Conservation (phyloP, 2,329 filamentous ascomycete genomes). For the Monosporascus sp. region DNA sequence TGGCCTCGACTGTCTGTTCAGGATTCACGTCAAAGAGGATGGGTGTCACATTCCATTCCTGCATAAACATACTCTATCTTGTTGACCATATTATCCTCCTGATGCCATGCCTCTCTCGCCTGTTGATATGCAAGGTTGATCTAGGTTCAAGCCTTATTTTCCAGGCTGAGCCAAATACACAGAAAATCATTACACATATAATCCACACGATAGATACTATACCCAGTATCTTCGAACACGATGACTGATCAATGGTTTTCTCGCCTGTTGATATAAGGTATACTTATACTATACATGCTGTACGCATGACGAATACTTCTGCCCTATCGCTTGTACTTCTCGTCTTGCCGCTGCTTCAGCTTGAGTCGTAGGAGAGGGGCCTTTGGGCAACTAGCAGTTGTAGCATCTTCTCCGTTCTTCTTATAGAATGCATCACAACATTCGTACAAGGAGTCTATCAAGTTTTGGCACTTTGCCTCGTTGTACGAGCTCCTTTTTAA, state of each 20-base stretch:
- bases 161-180: too few relatives aligned
- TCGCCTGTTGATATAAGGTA: too few relatives aligned
- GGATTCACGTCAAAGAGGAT: conserved; percentile 32
- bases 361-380: conserved; percentile 74
- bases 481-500: conserved; percentile 79
- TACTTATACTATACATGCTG: conserved; percentile 1
- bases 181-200: too few relatives aligned
- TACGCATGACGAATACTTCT: neutral
- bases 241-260: too few relatives aligned
- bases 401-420: conserved; percentile 68
- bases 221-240: too few relatives aligned
- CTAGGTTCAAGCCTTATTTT: too few relatives aligned
- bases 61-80: neutral
- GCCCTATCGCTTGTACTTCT: conserved; percentile 13
- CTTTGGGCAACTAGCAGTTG: conserved; percentile 80
- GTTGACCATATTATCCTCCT: neutral
- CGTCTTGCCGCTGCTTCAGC: conserved; percentile 65
- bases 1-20: conserved; percentile 50
- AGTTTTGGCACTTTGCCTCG: conserved; percentile 71
- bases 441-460: conserved; percentile 83
- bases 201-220: too few relatives aligned
- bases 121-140: too few relatives aligned
- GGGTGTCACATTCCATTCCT: conserved; percentile 30
- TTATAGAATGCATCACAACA: conserved; percentile 90
- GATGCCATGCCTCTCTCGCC: neutral